Conservation (phyloP, 441 rosid species). For the Macaranga tanarius region DNA sequence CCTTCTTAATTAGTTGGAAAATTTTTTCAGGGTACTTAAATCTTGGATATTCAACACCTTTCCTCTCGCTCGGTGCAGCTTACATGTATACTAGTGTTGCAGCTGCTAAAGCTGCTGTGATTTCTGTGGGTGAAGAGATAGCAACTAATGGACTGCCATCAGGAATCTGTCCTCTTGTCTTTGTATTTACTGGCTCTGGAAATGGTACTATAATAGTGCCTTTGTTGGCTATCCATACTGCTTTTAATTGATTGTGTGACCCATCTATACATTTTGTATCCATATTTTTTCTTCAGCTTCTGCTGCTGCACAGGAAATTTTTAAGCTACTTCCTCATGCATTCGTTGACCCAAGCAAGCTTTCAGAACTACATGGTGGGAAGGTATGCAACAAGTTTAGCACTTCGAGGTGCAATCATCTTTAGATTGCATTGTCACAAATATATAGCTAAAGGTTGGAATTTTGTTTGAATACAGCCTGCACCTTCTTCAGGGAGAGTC, state of each 20-base stretch:
- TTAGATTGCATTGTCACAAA: too few species aligned
- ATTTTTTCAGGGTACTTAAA: conserved; percentile 60
- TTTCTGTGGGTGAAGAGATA: conserved; percentile 87
- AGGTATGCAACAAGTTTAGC: neutral
- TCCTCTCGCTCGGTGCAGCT: conserved; percentile 76
- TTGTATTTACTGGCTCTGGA: conserved; percentile 82
- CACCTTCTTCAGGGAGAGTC: conserved; percentile 52
- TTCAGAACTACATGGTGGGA: conserved; percentile 52
- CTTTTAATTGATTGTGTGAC: neutral
- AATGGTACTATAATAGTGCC: conserved; percentile 46
- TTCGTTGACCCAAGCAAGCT: conserved; percentile 73
- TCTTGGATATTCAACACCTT: conserved; percentile 85
- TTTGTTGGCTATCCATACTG: neutral
- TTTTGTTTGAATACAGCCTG: conserved; percentile 35
- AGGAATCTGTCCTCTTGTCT: conserved; percentile 83
- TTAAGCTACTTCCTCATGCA: conserved; percentile 85
- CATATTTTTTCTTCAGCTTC: neutral
- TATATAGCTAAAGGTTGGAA: neutral
- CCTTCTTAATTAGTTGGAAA: neutral
- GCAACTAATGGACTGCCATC: conserved; percentile 69
- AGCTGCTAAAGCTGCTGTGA: conserved; percentile 85
- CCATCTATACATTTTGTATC: neutral
- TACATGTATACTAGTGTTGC: conserved; percentile 83
- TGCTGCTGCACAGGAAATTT: conserved; percentile 81
- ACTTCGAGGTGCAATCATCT: too few species aligned